Conservation (phyloP, 352 stramenopile species). For the Peronospora tabacina region DNA sequence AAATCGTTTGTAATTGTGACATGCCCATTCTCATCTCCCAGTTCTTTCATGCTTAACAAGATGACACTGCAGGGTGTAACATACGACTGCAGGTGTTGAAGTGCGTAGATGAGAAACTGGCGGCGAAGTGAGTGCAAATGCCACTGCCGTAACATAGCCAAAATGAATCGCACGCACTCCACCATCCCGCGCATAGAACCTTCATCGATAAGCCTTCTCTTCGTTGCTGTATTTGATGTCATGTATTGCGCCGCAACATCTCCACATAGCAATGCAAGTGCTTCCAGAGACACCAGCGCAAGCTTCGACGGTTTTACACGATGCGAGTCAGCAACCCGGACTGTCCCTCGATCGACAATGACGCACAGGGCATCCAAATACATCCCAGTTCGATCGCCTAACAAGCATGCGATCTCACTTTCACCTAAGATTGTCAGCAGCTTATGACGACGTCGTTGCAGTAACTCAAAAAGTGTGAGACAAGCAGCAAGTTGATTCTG, state of each 20-base stretch:
- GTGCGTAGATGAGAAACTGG: slow-evolving; percentile 21
- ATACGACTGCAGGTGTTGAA: slow-evolving; percentile 30
- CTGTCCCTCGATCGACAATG: slow-evolving; percentile 17
- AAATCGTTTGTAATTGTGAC: background rate
- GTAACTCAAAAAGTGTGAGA: slow-evolving; percentile 54
- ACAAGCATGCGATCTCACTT: slow-evolving; percentile 1
- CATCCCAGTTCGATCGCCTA: slow-evolving; percentile 7
- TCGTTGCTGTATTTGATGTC: slow-evolving; percentile 6
- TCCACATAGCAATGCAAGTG: slow-evolving; percentile 35
- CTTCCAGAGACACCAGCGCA: slow-evolving; percentile 42
- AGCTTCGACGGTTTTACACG: slow-evolving; percentile 48
- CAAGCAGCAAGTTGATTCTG: slow-evolving; percentile 43
- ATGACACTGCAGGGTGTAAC: slow-evolving; percentile 8
- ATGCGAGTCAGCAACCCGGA: slow-evolving; percentile 11
- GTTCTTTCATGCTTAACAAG: slow-evolving; percentile 5
- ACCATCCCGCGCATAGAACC: slow-evolving; percentile 12
- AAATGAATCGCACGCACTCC: slow-evolving; percentile 12
- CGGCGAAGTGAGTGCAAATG: slow-evolving; percentile 21
- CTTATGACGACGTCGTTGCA: slow-evolving; percentile 29
- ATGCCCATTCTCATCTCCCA: background rate
- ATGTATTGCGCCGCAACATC: slow-evolving; percentile 23
- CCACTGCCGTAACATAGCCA: slow-evolving; percentile 20
- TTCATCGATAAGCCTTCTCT: background rate
- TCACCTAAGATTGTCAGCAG: slow-evolving; percentile 1
- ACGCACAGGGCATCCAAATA: slow-evolving; percentile 18